Base-by-base conservation (phyloP, 768 basidiomycete genomes). In the Tephrocybe sp. region DNA sequence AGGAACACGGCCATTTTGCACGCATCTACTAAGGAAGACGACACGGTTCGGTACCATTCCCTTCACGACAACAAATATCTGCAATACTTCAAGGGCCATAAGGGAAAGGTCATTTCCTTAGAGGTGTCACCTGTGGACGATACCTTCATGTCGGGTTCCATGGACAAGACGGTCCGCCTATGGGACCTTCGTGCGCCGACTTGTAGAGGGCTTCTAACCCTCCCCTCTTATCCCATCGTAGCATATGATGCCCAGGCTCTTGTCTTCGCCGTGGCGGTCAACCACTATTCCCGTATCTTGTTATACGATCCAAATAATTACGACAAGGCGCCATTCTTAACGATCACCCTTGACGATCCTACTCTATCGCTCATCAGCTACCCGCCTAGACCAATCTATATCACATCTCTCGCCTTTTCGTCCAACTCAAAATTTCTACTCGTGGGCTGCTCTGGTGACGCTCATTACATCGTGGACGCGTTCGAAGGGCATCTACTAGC, bases 11-110 rank as follows among this genome's bases (percentile, higher is more conserved):
- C 87, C 3, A 86, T 98, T 39, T 64, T 98, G 2, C 84, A 98
- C 61, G 89, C 95, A 7, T 95, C 92, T 4, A 98, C 95, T 15
- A 98, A 96, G 65, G 90, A 89, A 66, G 91, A 98, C 66, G 92
- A 98, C 64, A 93, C 89, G 0, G 82, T 98, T 57, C 84, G 97
- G 37, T 98, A 98, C 67, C 92, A 96, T 60, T 95, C 92, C 1
- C 66, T 96, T 42, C 93, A 98, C 67, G 93, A 96, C 78, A 98
- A 97, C 77, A 92, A 89, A 64, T 99, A 94, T 66, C 71, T 98
- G 26, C 84, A 88, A 56, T 99, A 99, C 71, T 98, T 97, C 76
- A 87, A 84, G 60, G 97, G 97, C 0, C 97, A 99, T 72, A 93
- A 84, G 57, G 88, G 79, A 28, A 80, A 86, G 49, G 97, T 99